Percentiles rank a stretch among this genome's conserved stretches.
Evolutionary conservation across 2,329 filamentous ascomycete genomes (phyloP).

Genomic region (Clonostachys sp.): DNA sequence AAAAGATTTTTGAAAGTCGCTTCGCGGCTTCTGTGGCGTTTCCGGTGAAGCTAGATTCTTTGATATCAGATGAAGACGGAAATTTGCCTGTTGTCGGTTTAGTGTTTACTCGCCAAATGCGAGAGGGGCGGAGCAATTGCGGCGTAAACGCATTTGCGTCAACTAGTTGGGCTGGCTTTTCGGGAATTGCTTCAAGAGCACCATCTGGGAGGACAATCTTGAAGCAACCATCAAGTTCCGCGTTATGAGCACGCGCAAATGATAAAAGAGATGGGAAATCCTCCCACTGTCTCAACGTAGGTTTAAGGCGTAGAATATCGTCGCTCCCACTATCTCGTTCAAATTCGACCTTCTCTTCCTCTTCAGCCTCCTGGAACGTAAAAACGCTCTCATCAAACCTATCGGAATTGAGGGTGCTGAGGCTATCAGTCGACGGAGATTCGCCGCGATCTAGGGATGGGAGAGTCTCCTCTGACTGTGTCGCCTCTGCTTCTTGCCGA

Average conservation of each 20-base stretch:
- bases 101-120: conserved; percentile 28
- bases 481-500: too few relatives aligned
- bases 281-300: conserved; percentile 24
- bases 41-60: conserved; percentile 5
- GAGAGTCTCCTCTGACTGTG: too few relatives aligned
- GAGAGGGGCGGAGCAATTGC: conserved; percentile 23
- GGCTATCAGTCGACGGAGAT: too few relatives aligned
- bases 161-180: conserved; percentile 18
- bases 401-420: too few relatives aligned
- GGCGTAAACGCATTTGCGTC: conserved; percentile 28
- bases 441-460: too few relatives aligned
- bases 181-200: conserved; percentile 21
- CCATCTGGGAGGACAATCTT: conserved; percentile 25
- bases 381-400: too few relatives aligned
- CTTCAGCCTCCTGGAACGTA: background rate
- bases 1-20: conserved; percentile 25
- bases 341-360: conserved; percentile 10
- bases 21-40: conserved; percentile 14
- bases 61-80: conserved; percentile 12
- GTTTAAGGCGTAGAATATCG: conserved; percentile 23
- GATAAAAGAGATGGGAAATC: conserved; percentile 28
- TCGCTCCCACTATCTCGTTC: conserved; percentile 21
- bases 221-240: conserved; percentile 28
- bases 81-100: conserved; percentile 24
- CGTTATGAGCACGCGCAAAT: conserved; percentile 21